These are phyloP conservation scores for Mycena vulgaris DNA, from an alignment of 768 basidiomycete genomes.

Conservation along the genomic window DNA sequence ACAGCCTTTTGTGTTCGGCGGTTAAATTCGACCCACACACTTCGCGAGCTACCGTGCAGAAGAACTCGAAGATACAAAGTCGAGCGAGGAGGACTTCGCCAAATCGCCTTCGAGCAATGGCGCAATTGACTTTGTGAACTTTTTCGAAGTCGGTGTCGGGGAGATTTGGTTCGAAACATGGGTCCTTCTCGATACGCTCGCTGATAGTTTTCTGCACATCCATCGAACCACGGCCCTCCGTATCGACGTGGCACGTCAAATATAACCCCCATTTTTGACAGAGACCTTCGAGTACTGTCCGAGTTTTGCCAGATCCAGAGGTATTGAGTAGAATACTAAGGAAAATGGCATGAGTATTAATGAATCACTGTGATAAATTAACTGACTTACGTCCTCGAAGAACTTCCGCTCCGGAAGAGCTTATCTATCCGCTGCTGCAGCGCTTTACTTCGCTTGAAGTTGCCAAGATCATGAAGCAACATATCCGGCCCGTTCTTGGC, in stretches of 20 bases:
- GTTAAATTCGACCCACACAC: constrained; percentile 23
- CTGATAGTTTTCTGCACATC: constrained; percentile 60
- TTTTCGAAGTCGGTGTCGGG: constrained; percentile 52
- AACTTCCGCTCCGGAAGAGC: constrained; percentile 1
- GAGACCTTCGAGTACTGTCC: constrained; percentile 61
- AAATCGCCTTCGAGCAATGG: constrained; percentile 56
- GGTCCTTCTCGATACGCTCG: constrained; percentile 52
- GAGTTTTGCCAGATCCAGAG: constrained; percentile 65
- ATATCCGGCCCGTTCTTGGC: background rate
- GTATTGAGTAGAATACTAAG: constrained; percentile 63
- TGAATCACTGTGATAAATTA: background rate
- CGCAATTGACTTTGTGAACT: constrained; percentile 54
- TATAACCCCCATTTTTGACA: constrained; percentile 65
- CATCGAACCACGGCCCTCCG: constrained; percentile 59
- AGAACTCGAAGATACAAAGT: constrained; percentile 56
- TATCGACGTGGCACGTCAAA: constrained; percentile 62
- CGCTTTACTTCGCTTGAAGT: background rate
- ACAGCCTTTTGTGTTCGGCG: constrained; percentile 49
- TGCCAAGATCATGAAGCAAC: constrained; percentile 11
- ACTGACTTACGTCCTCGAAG: background rate
- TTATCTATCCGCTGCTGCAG: background rate
- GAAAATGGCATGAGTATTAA: background rate
- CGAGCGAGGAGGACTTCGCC: constrained; percentile 59
- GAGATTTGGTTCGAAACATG: constrained; percentile 49
- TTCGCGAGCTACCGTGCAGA: constrained; percentile 52